Evolutionary conservation across 1,284 basidiomycete genomes (phyloP).

Genomic region (Gastroboletus turbinatus): DNA sequence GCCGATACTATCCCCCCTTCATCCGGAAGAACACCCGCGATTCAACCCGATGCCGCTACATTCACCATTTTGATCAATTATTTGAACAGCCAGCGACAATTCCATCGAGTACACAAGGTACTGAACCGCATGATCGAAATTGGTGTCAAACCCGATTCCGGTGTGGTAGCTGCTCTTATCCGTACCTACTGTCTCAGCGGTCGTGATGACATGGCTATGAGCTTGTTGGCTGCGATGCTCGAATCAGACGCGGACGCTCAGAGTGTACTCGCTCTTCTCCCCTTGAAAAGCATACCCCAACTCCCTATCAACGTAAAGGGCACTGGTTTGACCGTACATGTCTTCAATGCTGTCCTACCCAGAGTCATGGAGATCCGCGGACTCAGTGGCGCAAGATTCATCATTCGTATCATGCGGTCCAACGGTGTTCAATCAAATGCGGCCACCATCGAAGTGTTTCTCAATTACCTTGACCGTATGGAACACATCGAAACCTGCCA

Average conservation of each 20-base stretch:
- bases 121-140: conserved; percentile 47
- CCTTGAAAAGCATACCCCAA: conserved; percentile 18
- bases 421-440: conserved; percentile 49
- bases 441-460: conserved; percentile 52
- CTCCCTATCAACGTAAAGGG: conserved; percentile 35
- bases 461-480: conserved; percentile 47
- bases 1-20: conserved; percentile 3
- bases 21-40: conserved; percentile 8
- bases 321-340: conserved; percentile 43
- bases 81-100: conserved; percentile 45
- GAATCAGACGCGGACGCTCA: conserved; percentile 21
- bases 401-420: conserved; percentile 55
- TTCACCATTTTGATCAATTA: conserved; percentile 66
- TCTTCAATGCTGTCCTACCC: conserved; percentile 60
- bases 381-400: conserved; percentile 41
- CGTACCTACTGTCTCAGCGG: conserved; percentile 52
- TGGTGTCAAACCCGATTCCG: conserved; percentile 46
- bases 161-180: conserved; percentile 52
- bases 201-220: conserved; percentile 47
- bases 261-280: conserved; percentile 27
- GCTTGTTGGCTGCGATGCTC: conserved; percentile 50
- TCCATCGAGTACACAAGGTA: conserved; percentile 46
- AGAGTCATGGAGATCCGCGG: conserved; percentile 49
- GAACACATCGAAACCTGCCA: conserved; percentile 43
- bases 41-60: conserved; percentile 55